phyloP scores from a whole-genome alignment of 2,329 filamentous ascomycete genomes.

The Sporothrix inflata region DNA sequence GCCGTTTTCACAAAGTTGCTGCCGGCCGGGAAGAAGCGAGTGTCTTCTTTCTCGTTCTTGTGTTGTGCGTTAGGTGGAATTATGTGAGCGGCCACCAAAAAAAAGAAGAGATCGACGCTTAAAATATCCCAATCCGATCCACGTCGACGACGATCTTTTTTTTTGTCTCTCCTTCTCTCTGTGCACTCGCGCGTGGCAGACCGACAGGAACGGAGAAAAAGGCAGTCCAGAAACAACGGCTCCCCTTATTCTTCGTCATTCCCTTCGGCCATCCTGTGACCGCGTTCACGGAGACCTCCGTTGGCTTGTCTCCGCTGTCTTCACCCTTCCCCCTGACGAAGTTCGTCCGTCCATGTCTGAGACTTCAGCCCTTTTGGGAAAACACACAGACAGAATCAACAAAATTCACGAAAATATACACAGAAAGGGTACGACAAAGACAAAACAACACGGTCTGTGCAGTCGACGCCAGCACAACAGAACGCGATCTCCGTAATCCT shows the following conservation, averaged over 20 bases:
- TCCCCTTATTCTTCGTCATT: background rate
- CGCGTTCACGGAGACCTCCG: background rate
- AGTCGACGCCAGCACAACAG: background rate
- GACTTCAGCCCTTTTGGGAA: background rate
- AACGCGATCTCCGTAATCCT: background rate
- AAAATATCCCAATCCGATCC: constrained; percentile 10
- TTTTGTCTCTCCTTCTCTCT: background rate
- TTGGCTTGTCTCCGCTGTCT: background rate
- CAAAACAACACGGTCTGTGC: constrained; percentile 8
- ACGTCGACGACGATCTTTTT: constrained; percentile 5
- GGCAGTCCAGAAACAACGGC: background rate
- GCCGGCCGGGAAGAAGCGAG: constrained; percentile 11
- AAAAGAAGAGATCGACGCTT: constrained; percentile 1
- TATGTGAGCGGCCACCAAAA: background rate
- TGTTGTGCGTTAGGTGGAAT: background rate
- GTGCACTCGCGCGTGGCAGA: background rate
- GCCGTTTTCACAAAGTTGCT: background rate
- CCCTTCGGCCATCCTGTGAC: background rate
- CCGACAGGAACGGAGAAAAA: background rate
- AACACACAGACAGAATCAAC: constrained; percentile 7
- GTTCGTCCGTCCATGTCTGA: background rate
- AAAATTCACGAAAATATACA: background rate
- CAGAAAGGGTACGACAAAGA: background rate
- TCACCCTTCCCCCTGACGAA: background rate
- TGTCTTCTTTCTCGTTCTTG: background rate